Conservation (phyloP, 768 basidiomycete genomes). For the Rossbeevera mucosa region DNA sequence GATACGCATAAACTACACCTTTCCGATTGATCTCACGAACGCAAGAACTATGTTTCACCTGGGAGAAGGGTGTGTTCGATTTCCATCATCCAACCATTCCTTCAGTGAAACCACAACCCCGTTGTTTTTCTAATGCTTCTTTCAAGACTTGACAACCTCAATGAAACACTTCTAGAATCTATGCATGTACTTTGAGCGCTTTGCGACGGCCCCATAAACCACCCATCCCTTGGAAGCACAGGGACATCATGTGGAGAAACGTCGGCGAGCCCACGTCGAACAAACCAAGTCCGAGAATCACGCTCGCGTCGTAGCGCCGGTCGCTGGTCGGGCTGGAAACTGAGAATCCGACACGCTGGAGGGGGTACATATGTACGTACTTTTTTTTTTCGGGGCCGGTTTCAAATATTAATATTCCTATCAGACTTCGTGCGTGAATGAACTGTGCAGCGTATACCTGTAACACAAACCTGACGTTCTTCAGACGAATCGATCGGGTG, state of each 20-base stretch:
- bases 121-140: neutral
- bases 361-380: neutral
- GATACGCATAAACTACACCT: neutral
- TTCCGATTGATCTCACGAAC: neutral
- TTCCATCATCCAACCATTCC: neutral
- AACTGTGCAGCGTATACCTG: neutral
- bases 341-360: neutral
- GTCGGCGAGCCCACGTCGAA: neutral
- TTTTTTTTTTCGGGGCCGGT: neutral
- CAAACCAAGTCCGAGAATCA: neutral
- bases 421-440: neutral
- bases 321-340: neutral
- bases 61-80: neutral
- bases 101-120: neutral
- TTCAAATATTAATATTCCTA: neutral
- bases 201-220: neutral
- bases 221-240: neutral
- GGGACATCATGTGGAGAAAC: neutral
- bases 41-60: neutral
- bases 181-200: neutral
- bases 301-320: neutral
- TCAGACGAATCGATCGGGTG: neutral
- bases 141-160: constrained; percentile 6
- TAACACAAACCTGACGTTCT: neutral
- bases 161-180: neutral